Percentiles rank a stretch among this genome's conserved stretches.
These are phyloP conservation scores for Setaria viridis DNA, from an alignment of 202 grass and related monocot genomes.

Conservation along the genomic window DNA sequence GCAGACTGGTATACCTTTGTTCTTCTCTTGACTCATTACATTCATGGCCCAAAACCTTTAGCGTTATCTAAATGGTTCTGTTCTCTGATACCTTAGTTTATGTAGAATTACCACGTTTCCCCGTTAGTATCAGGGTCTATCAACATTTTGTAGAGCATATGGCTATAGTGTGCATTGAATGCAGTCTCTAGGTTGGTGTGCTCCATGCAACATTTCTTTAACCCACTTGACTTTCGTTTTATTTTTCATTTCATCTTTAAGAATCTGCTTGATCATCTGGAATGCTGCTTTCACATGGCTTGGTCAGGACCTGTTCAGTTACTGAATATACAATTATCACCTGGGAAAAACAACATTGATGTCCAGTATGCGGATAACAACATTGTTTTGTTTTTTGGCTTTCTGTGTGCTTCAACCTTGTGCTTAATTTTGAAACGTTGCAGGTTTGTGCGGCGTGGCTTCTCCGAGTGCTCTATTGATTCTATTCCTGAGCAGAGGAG, in stretches of 20 bases:
- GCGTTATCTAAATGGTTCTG: background rate
- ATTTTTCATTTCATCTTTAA: background rate
- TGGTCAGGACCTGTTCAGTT: conserved; percentile 7
- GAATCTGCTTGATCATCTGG: conserved; percentile 15
- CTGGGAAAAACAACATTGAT: background rate
- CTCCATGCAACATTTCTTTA: background rate
- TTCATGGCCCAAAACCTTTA: background rate
- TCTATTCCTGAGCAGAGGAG: conserved; percentile 77
- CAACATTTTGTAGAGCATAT: conserved; percentile 1
- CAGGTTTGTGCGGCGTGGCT: conserved; percentile 94
- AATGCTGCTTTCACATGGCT: conserved; percentile 23
- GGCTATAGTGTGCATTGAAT: background rate
- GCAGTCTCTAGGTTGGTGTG: background rate
- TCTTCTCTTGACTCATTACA: conserved; percentile 16
- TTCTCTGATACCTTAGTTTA: conserved; percentile 12
- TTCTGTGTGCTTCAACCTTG: conserved; percentile 24
- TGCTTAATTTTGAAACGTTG: conserved; percentile 42
- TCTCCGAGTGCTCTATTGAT: conserved; percentile 73
- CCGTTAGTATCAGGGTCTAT: background rate
- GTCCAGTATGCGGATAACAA: background rate
- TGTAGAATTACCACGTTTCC: conserved; percentile 7
- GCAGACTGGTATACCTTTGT: conserved; percentile 72
- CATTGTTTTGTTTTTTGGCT: background rate
- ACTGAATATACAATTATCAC: conserved; percentile 6
- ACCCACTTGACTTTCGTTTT: background rate